Conservation (phyloP, 371 early-diverging fungal species). For the Conidiobolus incongruus region DNA sequence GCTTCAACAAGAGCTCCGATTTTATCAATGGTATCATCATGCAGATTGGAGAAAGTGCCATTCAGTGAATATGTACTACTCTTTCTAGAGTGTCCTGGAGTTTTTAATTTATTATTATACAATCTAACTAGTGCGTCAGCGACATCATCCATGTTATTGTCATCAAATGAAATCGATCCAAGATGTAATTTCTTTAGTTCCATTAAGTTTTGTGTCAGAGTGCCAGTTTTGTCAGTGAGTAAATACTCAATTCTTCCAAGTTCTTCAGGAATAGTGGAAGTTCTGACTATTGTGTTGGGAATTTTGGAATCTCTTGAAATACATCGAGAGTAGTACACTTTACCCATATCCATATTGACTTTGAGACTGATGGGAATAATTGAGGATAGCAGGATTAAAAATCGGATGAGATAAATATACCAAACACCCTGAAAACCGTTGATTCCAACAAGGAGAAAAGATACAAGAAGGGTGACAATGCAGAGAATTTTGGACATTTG, state of each 20-base stretch:
- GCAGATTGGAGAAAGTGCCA: no score
- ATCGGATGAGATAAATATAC: constrained; percentile 82
- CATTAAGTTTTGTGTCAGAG: constrained; percentile 99
- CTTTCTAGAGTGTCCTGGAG: no score
- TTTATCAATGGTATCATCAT: no score
- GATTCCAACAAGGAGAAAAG: constrained; percentile 72
- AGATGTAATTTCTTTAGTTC: constrained; percentile 92
- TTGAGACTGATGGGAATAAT: constrained; percentile 96
- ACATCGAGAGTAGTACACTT: constrained; percentile 68
- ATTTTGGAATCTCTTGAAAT: constrained; percentile 69
- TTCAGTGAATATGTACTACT: no score
- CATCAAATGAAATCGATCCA: constrained; percentile 85
- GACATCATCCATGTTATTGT: constrained; percentile 79
- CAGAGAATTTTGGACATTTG: constrained; percentile 78
- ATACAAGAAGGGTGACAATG: constrained; percentile 55
- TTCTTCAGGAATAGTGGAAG: constrained; percentile 97
- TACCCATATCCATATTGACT: constrained; percentile 95
- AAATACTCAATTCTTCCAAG: constrained; percentile 94
- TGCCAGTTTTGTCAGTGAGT: constrained; percentile 98
- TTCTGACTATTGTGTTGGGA: constrained; percentile 73
- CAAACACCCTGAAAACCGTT: constrained; percentile 75
- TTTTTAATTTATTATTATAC: no score
- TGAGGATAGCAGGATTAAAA: constrained; percentile 91
- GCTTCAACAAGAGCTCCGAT: no score
- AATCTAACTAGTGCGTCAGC: no score